A percentile compares a stretch with the other conserved stretches of the same genome.
These are phyloP conservation scores for Tricholoma sp. DNA, from an alignment of 768 basidiomycete genomes.

Conservation along the genomic window DNA sequence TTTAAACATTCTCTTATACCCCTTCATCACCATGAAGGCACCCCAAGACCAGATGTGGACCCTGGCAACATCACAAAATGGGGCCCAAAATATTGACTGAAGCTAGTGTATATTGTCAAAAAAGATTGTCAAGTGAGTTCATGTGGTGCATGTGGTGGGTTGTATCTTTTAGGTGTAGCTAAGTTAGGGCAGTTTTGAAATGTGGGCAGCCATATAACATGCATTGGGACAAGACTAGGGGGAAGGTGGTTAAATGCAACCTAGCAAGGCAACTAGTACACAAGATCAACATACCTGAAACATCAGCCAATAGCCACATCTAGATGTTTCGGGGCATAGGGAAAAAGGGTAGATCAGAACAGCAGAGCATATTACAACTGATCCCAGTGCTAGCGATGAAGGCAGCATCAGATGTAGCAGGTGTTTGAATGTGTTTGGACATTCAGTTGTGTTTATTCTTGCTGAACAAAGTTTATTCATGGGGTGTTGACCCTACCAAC, in stretches of 20 bases:
- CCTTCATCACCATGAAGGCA: not conserved
- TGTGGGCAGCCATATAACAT: not conserved
- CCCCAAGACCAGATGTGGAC: not conserved
- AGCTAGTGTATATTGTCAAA: not conserved
- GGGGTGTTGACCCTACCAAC: not conserved
- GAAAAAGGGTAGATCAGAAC: not conserved
- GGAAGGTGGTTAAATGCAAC: not conserved
- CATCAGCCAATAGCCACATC: not conserved
- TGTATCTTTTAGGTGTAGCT: not conserved
- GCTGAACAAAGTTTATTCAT: constrained; percentile 1
- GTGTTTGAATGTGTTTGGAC: constrained; percentile 1
- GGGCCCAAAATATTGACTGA: not conserved
- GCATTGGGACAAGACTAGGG: constrained; percentile 1
- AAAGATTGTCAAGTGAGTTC: not conserved
- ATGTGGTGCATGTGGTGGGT: not conserved
- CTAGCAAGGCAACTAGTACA: not conserved
- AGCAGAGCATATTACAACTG: not conserved
- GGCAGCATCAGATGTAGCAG: not conserved
- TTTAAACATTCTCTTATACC: not conserved
- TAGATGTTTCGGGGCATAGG: not conserved
- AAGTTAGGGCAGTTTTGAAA: not conserved
- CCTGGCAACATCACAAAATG: not conserved
- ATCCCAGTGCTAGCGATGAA: not conserved
- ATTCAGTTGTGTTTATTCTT: not conserved
- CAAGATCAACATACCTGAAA: not conserved